Evolutionary conservation across 2,329 filamentous ascomycete species (phyloP).

Genomic region (Myriosclerotinia duriaeana): DNA sequence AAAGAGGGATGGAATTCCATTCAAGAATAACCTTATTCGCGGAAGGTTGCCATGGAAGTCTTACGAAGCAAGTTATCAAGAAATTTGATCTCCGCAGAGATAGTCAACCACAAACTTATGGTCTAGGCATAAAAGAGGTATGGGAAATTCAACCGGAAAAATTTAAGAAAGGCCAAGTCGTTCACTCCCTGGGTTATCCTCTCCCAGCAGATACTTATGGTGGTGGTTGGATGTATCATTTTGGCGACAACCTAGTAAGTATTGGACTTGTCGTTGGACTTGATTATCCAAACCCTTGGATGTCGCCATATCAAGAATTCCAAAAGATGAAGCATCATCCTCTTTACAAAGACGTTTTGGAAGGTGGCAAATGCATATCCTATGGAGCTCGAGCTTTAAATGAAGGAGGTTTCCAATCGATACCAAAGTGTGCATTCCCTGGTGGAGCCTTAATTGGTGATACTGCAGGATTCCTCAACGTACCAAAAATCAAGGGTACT

Average conservation of each 20-base stretch:
- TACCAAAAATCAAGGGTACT: slow-evolving; percentile 97
- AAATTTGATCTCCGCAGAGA: slow-evolving; percentile 89
- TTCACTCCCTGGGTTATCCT: slow-evolving; percentile 91
- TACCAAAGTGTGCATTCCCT: slow-evolving; percentile 94
- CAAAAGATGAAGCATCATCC: slow-evolving; percentile 98
- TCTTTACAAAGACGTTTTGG: slow-evolving; percentile 80
- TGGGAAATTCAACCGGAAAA: slow-evolving; percentile 96
- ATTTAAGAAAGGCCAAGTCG: slow-evolving; percentile 81
- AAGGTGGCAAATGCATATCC: slow-evolving; percentile 95
- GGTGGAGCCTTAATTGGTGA: slow-evolving; percentile 94
- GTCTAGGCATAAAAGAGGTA: slow-evolving; percentile 90
- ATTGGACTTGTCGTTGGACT: slow-evolving; percentile 89
- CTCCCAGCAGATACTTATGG: slow-evolving; percentile 87
- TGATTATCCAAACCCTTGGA: slow-evolving; percentile 95
- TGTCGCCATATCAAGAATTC: slow-evolving; percentile 93
- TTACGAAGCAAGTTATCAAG: slow-evolving; percentile 92
- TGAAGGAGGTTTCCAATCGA: slow-evolving; percentile 96
- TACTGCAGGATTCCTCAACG: slow-evolving; percentile 93
- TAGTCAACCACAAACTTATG: slow-evolving; percentile 93
- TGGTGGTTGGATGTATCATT: slow-evolving; percentile 99
- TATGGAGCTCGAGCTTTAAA: slow-evolving; percentile 90
- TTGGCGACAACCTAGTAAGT: slow-evolving; percentile 93
- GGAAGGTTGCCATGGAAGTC: slow-evolving; percentile 92
- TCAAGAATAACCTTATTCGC: slow-evolving; percentile 87
- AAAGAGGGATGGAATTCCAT: slow-evolving; percentile 98